These are phyloP conservation scores for Bondarzewia mesenterica DNA, from an alignment of 1,284 basidiomycete genomes.

Conservation along the genomic window DNA sequence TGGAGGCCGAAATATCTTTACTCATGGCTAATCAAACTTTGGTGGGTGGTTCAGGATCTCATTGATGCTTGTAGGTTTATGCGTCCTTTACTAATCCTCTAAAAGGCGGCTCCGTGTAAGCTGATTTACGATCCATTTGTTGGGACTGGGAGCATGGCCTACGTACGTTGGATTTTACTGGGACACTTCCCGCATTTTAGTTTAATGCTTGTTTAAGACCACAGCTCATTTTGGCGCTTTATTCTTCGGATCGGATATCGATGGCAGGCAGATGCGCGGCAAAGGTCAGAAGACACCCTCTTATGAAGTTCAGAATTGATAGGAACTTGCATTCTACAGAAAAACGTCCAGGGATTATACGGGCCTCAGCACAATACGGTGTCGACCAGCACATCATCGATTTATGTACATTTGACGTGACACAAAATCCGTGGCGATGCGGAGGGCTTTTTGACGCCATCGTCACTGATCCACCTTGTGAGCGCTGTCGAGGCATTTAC, in stretches of 20 bases:
- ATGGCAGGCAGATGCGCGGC: constrained; percentile 94
- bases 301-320: constrained; percentile 8
- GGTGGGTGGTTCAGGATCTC: constrained; percentile 29
- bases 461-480: constrained; percentile 89
- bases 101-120: constrained; percentile 79
- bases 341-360: constrained; percentile 60
- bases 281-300: constrained; percentile 45
- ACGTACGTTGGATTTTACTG: constrained; percentile 38
- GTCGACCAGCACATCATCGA: constrained; percentile 73
- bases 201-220: constrained; percentile 35
- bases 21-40: constrained; percentile 95
- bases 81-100: constrained; percentile 4
- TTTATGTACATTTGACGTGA: constrained; percentile 86
- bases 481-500: constrained; percentile 17
- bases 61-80: not conserved
- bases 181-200: not conserved
- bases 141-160: constrained; percentile 95
- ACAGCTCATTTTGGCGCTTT: constrained; percentile 83
- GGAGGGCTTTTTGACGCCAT: constrained; percentile 93
- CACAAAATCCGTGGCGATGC: constrained; percentile 81
- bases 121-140: constrained; percentile 95
- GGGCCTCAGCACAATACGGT: constrained; percentile 84
- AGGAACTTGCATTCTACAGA: constrained; percentile 33
- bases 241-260: constrained; percentile 92
- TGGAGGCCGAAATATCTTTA: constrained; percentile 94